A percentile compares a stretch with the other conserved stretches of the same genome.
Evolutionary conservation across 106 monocot species (phyloP).

Genomic region (Vanilla planifolia): DNA sequence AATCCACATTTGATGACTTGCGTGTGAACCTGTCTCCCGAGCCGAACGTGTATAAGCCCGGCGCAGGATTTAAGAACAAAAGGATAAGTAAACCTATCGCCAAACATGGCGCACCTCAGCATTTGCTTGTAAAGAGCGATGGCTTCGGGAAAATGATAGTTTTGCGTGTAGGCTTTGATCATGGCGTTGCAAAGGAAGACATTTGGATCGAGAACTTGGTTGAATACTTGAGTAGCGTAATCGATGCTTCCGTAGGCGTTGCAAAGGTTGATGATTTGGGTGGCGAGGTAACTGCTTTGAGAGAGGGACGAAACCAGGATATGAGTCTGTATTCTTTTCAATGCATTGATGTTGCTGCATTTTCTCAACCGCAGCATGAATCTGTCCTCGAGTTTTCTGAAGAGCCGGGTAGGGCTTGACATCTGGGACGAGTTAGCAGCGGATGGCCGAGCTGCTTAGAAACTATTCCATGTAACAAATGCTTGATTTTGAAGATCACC

Average conservation of each 20-base stretch:
- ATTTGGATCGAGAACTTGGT: constrained; percentile 38
- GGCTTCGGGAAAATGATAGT: constrained; percentile 6
- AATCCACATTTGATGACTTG: constrained; percentile 37
- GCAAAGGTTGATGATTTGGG: constrained; percentile 51
- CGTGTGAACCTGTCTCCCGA: constrained; percentile 48
- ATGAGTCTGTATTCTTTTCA: constrained; percentile 45
- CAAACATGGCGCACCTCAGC: constrained; percentile 6
- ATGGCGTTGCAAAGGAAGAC: constrained; percentile 53
- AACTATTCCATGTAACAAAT: too few species aligned
- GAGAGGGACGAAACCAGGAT: constrained; percentile 34
- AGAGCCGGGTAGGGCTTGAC: constrained; percentile 15
- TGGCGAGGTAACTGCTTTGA: constrained; percentile 56
- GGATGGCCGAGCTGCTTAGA: too few species aligned
- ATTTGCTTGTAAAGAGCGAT: constrained; percentile 39
- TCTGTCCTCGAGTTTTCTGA: constrained; percentile 40
- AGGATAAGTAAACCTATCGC: constrained; percentile 64
- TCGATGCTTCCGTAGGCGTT: constrained; percentile 15
- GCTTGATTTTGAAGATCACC: too few species aligned
- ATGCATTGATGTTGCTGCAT: constrained; percentile 18
- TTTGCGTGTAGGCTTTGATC: constrained; percentile 38
- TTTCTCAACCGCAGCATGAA: constrained; percentile 13
- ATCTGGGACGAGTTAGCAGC: too few species aligned
- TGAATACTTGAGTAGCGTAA: constrained; percentile 48
- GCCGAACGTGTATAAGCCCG: constrained; percentile 14
- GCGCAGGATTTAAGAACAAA: constrained; percentile 57